Evolutionary conservation across 1,284 basidiomycete genomes (phyloP).

Genomic region (Farysia itapuensis): DNA sequence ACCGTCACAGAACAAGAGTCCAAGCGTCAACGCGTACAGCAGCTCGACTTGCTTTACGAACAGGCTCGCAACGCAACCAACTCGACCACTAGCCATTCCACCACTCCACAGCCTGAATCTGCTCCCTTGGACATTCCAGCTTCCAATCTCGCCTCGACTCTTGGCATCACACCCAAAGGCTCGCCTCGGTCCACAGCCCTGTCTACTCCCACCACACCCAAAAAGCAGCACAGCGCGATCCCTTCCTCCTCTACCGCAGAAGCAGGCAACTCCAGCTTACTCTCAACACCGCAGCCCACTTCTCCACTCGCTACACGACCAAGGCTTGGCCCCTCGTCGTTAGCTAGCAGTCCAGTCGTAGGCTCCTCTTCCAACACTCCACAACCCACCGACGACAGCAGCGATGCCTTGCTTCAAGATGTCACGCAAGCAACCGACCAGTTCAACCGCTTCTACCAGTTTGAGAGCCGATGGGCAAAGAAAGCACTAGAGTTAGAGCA

Average conservation of each 20-base stretch:
- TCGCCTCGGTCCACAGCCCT: constrained; percentile 1
- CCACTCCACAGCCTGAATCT: constrained; percentile 10
- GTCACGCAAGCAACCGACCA: constrained; percentile 22
- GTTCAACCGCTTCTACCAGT: constrained; percentile 35
- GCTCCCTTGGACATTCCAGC: constrained; percentile 27
- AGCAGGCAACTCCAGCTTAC: too few relatives aligned
- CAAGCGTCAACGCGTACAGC: constrained; percentile 35
- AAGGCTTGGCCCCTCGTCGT: too few relatives aligned
- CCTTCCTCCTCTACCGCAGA: too few relatives aligned
- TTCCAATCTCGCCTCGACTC: constrained; percentile 14
- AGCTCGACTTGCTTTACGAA: constrained; percentile 30
- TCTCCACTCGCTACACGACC: too few relatives aligned
- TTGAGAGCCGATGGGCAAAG: constrained; percentile 35
- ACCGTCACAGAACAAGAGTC: constrained; percentile 19
- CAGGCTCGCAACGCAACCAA: constrained; percentile 32
- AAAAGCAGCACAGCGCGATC: constrained; percentile 6
- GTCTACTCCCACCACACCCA: constrained; percentile 10
- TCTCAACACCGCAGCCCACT: too few relatives aligned
- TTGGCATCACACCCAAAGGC: constrained; percentile 16
- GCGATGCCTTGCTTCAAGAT: constrained; percentile 13
- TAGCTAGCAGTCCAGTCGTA: too few relatives aligned
- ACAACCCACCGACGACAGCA: too few relatives aligned
- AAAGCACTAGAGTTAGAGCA: constrained; percentile 34
- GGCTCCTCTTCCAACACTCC: too few relatives aligned
- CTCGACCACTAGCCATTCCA: constrained; percentile 13